These are phyloP conservation scores for Mucor plumbeus DNA, from an alignment of 371 early-diverging fungal species.

Conservation along the genomic window DNA sequence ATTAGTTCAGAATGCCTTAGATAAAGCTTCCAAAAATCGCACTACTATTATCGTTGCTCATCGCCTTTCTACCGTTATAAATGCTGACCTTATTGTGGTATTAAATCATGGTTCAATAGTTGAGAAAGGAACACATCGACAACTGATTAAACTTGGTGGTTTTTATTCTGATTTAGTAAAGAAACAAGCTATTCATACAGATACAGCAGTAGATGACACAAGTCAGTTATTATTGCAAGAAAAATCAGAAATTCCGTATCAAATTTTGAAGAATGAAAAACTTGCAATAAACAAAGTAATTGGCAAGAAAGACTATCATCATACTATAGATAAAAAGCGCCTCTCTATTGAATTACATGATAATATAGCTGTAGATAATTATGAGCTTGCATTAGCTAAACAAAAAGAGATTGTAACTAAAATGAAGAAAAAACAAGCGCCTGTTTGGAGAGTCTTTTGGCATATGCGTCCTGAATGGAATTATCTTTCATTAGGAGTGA, in stretches of 20 bases:
- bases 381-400: neutral
- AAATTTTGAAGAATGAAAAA: neutral
- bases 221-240: slow-evolving; percentile 2
- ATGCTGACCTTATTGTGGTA: slow-evolving; percentile 82
- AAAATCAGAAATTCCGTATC: slow-evolving; percentile 20
- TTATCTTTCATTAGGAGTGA: slow-evolving; percentile 36
- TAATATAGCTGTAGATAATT: neutral
- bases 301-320: neutral
- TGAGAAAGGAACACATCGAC: slow-evolving; percentile 70
- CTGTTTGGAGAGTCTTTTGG: slow-evolving; percentile 41
- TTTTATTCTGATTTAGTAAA: slow-evolving; percentile 53
- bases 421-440: slow-evolving; percentile 48
- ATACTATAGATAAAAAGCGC: neutral
- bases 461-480: slow-evolving; percentile 42
- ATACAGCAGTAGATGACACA: neutral
- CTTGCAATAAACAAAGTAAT: neutral
- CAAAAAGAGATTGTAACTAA: slow-evolving; percentile 15
- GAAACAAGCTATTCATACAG: slow-evolving; percentile 34
- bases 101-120: slow-evolving; percentile 68
- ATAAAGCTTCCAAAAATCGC: slow-evolving; percentile 67
- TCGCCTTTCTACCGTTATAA: slow-evolving; percentile 71
- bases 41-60: slow-evolving; percentile 93
- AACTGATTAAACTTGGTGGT: slow-evolving; percentile 48
- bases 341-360: neutral
- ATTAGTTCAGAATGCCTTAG: slow-evolving; percentile 79